phyloP scores from a whole-genome alignment of 2,329 filamentous ascomycete species.

The Furcasterigmium furcatum region DNA sequence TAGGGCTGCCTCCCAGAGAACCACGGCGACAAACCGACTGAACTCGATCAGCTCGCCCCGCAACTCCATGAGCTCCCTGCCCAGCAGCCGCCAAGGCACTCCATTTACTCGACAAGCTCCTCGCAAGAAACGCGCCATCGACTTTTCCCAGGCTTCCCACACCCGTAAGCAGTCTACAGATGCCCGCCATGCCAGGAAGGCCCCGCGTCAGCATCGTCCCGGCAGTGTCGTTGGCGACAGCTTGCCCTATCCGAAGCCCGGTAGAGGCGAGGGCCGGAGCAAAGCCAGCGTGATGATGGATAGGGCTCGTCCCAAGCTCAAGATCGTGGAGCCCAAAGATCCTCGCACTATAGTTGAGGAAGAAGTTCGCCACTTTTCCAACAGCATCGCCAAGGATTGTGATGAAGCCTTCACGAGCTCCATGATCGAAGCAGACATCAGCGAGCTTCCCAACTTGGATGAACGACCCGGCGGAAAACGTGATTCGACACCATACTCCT shows the following conservation, averaged over 20 bases:
- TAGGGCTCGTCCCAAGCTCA: constrained; percentile 16
- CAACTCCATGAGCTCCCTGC: constrained; percentile 47
- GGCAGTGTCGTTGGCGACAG: background rate
- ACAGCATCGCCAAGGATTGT: constrained; percentile 82
- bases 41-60: constrained; percentile 22
- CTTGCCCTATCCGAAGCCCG: background rate
- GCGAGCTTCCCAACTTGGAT: constrained; percentile 20
- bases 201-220: constrained; percentile 18
- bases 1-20: constrained; percentile 27
- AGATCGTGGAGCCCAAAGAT: constrained; percentile 13
- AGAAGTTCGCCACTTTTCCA: constrained; percentile 79
- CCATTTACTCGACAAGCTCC: constrained; percentile 36
- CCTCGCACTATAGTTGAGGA: constrained; percentile 50
- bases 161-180: constrained; percentile 32
- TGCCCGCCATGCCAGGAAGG: constrained; percentile 8
- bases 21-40: constrained; percentile 21
- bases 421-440: constrained; percentile 35
- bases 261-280: constrained; percentile 3
- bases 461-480: constrained; percentile 25
- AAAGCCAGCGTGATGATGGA: constrained; percentile 7
- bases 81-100: constrained; percentile 39
- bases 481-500: constrained; percentile 38
- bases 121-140: constrained; percentile 49
- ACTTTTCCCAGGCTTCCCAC: constrained; percentile 42
- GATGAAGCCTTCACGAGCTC: constrained; percentile 81